A percentile compares a stretch with the other conserved stretches of the same genome.
phyloP scores from a whole-genome alignment of 1,284 basidiomycete species.

The Ganoderma meredithae region DNA sequence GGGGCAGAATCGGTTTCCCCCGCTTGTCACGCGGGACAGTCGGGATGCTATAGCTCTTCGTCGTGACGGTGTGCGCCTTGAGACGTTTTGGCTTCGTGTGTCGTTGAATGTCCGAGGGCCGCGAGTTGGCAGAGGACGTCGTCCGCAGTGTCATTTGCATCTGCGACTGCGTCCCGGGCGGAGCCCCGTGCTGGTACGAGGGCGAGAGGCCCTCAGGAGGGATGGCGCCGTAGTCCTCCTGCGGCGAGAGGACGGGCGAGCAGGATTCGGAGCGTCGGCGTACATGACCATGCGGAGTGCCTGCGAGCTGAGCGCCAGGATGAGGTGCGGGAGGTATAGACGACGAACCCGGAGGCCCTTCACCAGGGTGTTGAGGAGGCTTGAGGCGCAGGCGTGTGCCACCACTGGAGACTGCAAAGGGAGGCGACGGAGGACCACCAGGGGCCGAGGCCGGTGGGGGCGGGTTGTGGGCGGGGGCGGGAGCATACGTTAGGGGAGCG shows the following conservation, averaged over 20 bases:
- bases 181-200: slow-evolving; percentile 33
- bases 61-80: slow-evolving; percentile 80
- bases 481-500: slow-evolving; percentile 36
- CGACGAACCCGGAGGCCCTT: slow-evolving; percentile 26
- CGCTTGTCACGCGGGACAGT: slow-evolving; percentile 75
- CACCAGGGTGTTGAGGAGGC: slow-evolving; percentile 41
- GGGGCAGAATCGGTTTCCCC: slow-evolving; percentile 70
- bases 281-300: slow-evolving; percentile 28
- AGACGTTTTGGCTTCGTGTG: slow-evolving; percentile 73
- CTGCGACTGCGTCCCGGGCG: slow-evolving; percentile 32
- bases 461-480: slow-evolving; percentile 29
- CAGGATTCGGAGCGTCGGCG: slow-evolving; percentile 38
- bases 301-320: slow-evolving; percentile 23
- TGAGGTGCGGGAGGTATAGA: slow-evolving; percentile 18
- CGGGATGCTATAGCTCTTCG: slow-evolving; percentile 76
- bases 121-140: slow-evolving; percentile 34
- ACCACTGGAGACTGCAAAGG: slow-evolving; percentile 48
- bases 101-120: slow-evolving; percentile 51
- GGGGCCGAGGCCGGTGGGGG: slow-evolving; percentile 23
- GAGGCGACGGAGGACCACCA: slow-evolving; percentile 30
- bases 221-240: slow-evolving; percentile 35
- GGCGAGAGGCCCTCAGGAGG: slow-evolving; percentile 31
- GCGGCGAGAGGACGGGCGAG: slow-evolving; percentile 38
- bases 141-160: slow-evolving; percentile 41
- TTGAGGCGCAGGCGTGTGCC: slow-evolving; percentile 53